Percentiles rank a stretch among this genome's conserved stretches.
Conservation (phyloP, 495 filamentous ascomycete genomes). For the Neurospora sp. region DNA sequence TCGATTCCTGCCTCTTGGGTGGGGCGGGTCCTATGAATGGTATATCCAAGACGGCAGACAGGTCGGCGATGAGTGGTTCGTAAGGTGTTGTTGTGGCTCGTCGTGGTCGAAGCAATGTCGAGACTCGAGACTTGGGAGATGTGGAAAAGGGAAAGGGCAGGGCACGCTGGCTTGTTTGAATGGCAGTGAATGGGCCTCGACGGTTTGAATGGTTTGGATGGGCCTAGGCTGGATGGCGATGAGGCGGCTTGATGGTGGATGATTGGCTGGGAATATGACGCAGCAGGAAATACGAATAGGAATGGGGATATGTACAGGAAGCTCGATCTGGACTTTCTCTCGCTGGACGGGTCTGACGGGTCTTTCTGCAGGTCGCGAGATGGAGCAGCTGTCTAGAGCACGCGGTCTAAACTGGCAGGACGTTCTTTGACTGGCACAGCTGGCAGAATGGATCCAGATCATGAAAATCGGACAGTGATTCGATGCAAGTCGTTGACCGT, state of each 20-base stretch:
- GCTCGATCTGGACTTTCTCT: background rate
- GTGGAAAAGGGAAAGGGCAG: background rate
- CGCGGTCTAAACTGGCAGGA: background rate
- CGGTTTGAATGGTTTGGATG: background rate
- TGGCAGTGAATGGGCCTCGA: background rate
- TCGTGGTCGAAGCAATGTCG: background rate
- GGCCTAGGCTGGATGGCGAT: background rate
- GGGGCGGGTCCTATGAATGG: background rate
- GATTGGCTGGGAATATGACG: background rate
- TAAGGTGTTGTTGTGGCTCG: background rate
- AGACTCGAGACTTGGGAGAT: background rate
- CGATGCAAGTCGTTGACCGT: conserved; percentile 1
- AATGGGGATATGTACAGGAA: background rate
- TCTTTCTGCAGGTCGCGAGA: background rate
- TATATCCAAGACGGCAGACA: background rate
- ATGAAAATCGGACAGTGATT: background rate
- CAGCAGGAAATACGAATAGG: background rate
- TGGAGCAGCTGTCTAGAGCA: background rate
- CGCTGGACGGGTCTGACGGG: background rate
- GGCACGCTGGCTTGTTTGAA: background rate
- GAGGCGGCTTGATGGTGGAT: background rate
- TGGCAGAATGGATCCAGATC: background rate
- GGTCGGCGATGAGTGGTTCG: background rate
- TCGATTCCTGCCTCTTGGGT: background rate
- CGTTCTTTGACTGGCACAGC: background rate